Evolutionary conservation across 75 land plant genomes (phyloP).

Genomic region (Adiantum capillusveneris): DNA sequence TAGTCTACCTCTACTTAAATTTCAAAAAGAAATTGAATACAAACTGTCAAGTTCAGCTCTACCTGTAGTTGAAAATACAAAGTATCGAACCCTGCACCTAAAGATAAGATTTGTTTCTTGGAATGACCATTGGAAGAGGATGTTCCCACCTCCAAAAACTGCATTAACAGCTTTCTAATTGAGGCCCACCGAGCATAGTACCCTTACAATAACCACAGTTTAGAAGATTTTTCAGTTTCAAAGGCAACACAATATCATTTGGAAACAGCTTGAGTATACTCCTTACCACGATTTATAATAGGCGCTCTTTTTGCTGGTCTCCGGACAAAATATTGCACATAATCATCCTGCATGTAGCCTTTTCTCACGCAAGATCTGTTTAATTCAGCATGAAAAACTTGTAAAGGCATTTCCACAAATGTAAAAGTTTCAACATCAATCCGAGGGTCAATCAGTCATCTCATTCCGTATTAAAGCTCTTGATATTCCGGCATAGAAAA

Average conservation of each 20-base stretch:
- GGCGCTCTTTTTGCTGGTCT: conserved; percentile 69
- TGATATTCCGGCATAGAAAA: too few relatives aligned
- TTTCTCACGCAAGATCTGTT: conserved; percentile 81
- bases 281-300: conserved; percentile 86
- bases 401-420: too few relatives aligned
- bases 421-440: too few relatives aligned
- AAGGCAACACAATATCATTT: neutral
- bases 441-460: too few relatives aligned
- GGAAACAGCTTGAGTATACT: neutral
- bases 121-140: neutral
- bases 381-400: neutral
- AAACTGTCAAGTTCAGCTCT: neutral
- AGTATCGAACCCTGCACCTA: conserved; percentile 98
- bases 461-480: too few relatives aligned
- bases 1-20: neutral
- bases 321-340: conserved; percentile 76
- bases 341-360: conserved; percentile 83
- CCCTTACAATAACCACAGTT: conserved; percentile 30
- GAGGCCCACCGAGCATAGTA: conserved; percentile 98
- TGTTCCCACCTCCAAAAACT: conserved; percentile 51
- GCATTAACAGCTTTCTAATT: conserved; percentile 63
- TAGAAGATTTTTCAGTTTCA: neutral
- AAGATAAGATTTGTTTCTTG: conserved; percentile 82
- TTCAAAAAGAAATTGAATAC: too few relatives aligned
- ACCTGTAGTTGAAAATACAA: conserved; percentile 79